Conservation (phyloP, 1,139 yeast species). For the Pichia sp. region DNA sequence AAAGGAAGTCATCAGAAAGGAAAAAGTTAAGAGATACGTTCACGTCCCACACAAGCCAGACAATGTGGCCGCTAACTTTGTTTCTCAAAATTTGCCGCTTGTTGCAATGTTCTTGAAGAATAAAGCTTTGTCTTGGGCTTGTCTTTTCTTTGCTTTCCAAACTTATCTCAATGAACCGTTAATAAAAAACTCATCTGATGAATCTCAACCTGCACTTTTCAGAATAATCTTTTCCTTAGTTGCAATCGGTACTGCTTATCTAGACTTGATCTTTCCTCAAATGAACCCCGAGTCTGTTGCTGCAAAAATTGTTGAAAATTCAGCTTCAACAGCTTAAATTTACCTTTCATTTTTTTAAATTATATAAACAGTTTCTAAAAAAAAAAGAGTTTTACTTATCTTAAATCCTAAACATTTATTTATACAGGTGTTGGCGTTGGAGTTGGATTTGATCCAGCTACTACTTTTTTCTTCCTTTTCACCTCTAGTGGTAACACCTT, state of each 20-base stretch:
- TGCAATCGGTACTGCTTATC: constrained; percentile 26
- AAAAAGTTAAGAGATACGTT: constrained; percentile 32
- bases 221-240: constrained; percentile 26
- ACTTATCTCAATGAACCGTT: constrained; percentile 35
- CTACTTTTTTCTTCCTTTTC: constrained; percentile 20
- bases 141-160: constrained; percentile 44
- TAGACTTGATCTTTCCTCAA: constrained; percentile 29
- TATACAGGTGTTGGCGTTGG: background rate
- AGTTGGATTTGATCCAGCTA: background rate
- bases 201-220: constrained; percentile 24
- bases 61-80: constrained; percentile 40
- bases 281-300: constrained; percentile 14
- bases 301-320: constrained; percentile 1
- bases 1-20: constrained; percentile 27
- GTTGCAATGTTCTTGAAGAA: constrained; percentile 55
- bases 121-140: constrained; percentile 47
- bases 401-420: background rate
- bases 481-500: constrained; percentile 27
- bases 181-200: constrained; percentile 24
- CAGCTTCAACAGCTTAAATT: constrained; percentile 9
- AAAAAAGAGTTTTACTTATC: background rate
- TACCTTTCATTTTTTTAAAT: background rate
- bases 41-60: constrained; percentile 47
- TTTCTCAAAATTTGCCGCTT: constrained; percentile 55
- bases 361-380: background rate